A percentile compares a stretch with the other conserved stretches of the same genome.
These are phyloP conservation scores for Thalia dealbata DNA, from an alignment of 176 grass and related monocot genomes.

Conservation along the genomic window DNA sequence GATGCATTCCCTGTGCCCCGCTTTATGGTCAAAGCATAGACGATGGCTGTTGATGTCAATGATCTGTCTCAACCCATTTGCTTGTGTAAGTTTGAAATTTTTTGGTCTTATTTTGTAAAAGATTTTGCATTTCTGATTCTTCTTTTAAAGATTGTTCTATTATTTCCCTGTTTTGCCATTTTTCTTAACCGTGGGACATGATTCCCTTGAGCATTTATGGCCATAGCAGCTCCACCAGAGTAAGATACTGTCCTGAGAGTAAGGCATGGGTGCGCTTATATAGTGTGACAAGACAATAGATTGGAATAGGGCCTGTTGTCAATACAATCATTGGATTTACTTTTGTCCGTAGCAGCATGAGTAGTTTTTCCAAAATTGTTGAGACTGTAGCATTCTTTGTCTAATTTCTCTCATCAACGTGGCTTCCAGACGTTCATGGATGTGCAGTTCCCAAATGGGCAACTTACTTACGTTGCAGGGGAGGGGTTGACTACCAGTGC, in stretches of 20 bases:
- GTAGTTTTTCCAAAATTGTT: background rate
- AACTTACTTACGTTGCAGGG: conserved; percentile 40
- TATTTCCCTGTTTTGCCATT: background rate
- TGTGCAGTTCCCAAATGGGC: conserved; percentile 57
- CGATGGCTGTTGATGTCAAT: conserved; percentile 69
- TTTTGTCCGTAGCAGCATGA: background rate
- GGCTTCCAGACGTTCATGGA: conserved; percentile 49
- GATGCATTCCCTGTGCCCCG: conserved; percentile 56
- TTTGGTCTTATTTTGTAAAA: no score
- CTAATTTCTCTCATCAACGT: background rate
- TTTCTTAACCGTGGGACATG: background rate
- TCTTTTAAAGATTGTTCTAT: background rate
- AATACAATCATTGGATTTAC: background rate
- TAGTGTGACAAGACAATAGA: background rate
- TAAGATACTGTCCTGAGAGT: background rate
- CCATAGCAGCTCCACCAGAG: background rate
- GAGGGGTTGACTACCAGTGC: conserved; percentile 33
- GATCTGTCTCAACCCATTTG: conserved; percentile 50
- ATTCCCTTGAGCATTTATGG: background rate
- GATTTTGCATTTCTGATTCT: no score
- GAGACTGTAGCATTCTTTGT: background rate
- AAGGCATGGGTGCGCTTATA: no score
- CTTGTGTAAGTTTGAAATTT: conserved; percentile 31
- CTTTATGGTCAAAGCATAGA: conserved; percentile 49
- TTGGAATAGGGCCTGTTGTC: background rate